Percentiles rank a stretch among this genome's conserved stretches.
Conservation (phyloP, 768 basidiomycete genomes). For the Suillus subaureus region DNA sequence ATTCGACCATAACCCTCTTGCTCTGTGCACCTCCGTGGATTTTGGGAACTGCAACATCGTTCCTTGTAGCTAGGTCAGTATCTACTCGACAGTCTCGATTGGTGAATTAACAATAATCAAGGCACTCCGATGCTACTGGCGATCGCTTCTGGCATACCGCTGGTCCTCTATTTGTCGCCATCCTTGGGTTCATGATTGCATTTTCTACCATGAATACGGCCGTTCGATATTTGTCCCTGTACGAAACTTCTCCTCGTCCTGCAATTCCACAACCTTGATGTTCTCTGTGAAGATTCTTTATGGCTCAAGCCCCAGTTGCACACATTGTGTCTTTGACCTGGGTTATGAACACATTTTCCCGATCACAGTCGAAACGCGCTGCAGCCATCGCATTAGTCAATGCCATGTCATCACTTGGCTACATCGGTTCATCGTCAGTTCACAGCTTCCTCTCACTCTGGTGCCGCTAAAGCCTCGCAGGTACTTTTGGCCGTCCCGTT, state of each 20-base stretch:
- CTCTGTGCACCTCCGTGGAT: constrained; percentile 80
- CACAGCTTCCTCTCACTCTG: constrained; percentile 10
- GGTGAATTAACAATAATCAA: constrained; percentile 22
- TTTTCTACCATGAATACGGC: constrained; percentile 63
- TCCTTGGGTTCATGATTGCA: constrained; percentile 67
- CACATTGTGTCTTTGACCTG: constrained; percentile 62
- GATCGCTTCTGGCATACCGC: constrained; percentile 77
- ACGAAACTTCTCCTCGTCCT: constrained; percentile 19
- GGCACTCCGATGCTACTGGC: constrained; percentile 69
- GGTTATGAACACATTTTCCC: constrained; percentile 62
- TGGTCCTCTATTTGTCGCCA: constrained; percentile 52
- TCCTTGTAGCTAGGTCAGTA: constrained; percentile 50
- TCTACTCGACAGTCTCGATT: neutral
- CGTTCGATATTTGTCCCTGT: constrained; percentile 67
- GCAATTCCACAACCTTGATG: neutral
- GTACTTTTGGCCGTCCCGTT: constrained; percentile 65
- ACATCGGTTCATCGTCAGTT: constrained; percentile 77
- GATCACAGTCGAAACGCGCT: constrained; percentile 80
- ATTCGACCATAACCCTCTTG: constrained; percentile 59
- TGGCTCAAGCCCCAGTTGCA: constrained; percentile 70
- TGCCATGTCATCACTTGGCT: constrained; percentile 77
- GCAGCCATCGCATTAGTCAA: constrained; percentile 81
- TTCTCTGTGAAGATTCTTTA: constrained; percentile 55
- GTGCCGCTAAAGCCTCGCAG: constrained; percentile 26
- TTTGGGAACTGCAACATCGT: constrained; percentile 57